Evolutionary conservation across 1,284 basidiomycete species (phyloP).

Genomic region (Fomitopsis betulina): DNA sequence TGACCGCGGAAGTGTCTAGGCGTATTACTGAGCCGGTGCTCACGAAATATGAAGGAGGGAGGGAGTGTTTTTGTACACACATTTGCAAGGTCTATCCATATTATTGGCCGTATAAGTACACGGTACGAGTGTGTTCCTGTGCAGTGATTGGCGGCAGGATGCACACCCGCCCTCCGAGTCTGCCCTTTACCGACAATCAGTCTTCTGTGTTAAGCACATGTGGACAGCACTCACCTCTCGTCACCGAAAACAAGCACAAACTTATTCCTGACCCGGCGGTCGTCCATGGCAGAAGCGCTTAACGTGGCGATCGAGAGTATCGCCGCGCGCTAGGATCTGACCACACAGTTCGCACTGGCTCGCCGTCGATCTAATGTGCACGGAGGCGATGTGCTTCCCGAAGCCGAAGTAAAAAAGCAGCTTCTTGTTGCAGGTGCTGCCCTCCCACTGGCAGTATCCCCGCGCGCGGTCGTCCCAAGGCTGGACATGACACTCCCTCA

Average conservation of each 20-base stretch:
- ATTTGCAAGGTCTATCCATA: no score
- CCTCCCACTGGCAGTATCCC: constrained; percentile 2
- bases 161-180: not conserved
- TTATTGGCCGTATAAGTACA: no score
- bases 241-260: not conserved
- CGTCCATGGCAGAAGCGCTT: constrained; percentile 2
- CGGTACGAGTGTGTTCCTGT: not conserved
- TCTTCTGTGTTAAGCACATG: not conserved
- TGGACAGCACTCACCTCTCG: not conserved
- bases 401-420: constrained; percentile 1
- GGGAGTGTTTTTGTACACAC: no score
- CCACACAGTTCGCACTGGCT: not conserved
- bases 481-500: not conserved
- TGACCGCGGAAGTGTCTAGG: no score
- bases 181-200: not conserved
- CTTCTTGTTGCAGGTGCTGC: not conserved
- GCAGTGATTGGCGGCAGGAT: not conserved
- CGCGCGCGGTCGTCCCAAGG: not conserved
- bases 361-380: constrained; percentile 2
- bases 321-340: not conserved
- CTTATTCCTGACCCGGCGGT: not conserved
- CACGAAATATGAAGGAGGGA: no score
- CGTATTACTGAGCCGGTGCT: no score
- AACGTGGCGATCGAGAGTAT: constrained; percentile 3
- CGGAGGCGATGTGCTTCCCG: constrained; percentile 4